Evolutionary conservation across 2,329 filamentous ascomycete species (phyloP).

Genomic region (Hysterium pulicare): DNA sequence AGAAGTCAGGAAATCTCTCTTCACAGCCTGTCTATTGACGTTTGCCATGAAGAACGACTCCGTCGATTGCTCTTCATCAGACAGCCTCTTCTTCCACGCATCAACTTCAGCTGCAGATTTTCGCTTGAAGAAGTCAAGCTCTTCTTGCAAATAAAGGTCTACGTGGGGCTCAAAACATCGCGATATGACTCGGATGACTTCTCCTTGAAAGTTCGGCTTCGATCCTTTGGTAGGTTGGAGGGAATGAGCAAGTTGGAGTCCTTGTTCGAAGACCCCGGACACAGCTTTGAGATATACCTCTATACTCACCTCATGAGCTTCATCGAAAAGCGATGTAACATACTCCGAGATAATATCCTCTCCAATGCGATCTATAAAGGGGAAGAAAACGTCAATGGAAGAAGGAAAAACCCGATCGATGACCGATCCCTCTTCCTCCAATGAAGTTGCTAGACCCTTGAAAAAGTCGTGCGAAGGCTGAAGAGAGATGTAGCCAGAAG

Average conservation of each 20-base stretch:
- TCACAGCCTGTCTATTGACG: conserved; percentile 89
- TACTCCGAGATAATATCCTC: conserved; percentile 85
- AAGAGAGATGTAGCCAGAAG: conserved; percentile 64
- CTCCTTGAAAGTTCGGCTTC: conserved; percentile 58
- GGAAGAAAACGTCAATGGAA: conserved; percentile 66
- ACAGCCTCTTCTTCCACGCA: conserved; percentile 87
- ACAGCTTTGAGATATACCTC: conserved; percentile 81
- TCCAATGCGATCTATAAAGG: conserved; percentile 76
- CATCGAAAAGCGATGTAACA: conserved; percentile 78
- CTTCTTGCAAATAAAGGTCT: conserved; percentile 89
- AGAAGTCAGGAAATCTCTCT: conserved; percentile 91
- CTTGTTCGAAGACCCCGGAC: conserved; percentile 84
- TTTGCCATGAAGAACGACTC: conserved; percentile 97
- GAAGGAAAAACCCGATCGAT: conserved; percentile 81
- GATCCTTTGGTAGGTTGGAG: conserved; percentile 65
- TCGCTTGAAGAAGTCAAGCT: conserved; percentile 78
- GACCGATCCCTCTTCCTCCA: conserved; percentile 77
- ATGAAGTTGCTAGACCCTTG: conserved; percentile 65
- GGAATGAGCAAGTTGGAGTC: conserved; percentile 70
- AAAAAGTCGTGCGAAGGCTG: conserved; percentile 83
- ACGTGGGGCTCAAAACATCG: conserved; percentile 86
- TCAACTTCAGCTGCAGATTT: conserved; percentile 73
- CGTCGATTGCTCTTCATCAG: conserved; percentile 82
- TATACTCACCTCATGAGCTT: conserved; percentile 72
- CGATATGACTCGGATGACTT: conserved; percentile 64